Evolutionary conservation across 352 stramenopile species (phyloP), one percentile per base, ranked within the genome.

Genomic region (Pythium periplocum): DNA sequence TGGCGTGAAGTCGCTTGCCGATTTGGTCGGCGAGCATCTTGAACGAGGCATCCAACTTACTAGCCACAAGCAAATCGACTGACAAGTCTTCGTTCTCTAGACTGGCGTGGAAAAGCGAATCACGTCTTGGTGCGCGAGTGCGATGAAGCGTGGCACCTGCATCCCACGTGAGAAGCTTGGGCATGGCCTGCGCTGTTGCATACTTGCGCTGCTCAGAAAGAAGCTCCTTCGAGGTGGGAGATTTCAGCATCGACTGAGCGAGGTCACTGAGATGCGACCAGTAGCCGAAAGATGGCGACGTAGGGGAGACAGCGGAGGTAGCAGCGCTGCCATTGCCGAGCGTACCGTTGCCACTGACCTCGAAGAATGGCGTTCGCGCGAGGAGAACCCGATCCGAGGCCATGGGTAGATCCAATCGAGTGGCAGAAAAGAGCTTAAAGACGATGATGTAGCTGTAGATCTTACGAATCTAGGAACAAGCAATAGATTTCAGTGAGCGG

Each of bases 11-110:
- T 42, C 4, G 10, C 36, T 68, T 72, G 50, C 38, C 8, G 59
- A 92, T 73, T 53, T 94, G 83, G 50, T 92, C 83, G 0, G 83
- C 79, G 43, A 90, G 66, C 83, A 94, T 94, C 59, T 92, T 94
- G 55, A 94, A 84, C 41, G 87, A 78, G 35, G 82, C 80, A 55
- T 94, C 83, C 30, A 94, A 53, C 55, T 94, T 94, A 64, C 81
- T 92, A 4, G 69, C 71, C 26, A 94, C 83, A 2, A 80, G 85
- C 26, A 94, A 54, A 53, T 94, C 83, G 11, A 94, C 80, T 32
- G 81, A 90, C 4, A 94, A 59, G 50, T 87, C 81, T 47, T 94
- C 83, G 53, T 94, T 74, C 26, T 76, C 72, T 3, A 94, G 70
- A 52, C 79, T 84, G 33, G 88, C 76, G 33, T 67, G 79, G 54